phyloP scores from a whole-genome alignment of 768 basidiomycete species.

The Antrodiella citrinella region DNA sequence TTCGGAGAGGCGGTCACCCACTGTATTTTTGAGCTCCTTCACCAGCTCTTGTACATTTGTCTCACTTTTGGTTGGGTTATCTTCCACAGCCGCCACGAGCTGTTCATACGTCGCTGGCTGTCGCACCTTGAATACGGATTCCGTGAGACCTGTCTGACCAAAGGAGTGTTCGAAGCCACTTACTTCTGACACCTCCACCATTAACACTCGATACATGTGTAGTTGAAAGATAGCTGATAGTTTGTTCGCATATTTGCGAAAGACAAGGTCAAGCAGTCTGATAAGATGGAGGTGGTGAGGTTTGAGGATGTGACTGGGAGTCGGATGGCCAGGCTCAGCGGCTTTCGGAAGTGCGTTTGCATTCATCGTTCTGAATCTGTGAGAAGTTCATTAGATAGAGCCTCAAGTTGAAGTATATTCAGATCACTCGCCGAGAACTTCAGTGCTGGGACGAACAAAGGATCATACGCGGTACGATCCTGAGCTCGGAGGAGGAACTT shows the following conservation, averaged over 20 bases:
- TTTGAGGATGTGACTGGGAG: constrained; percentile 57
- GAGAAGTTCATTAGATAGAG: too few relatives aligned
- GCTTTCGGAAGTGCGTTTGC: neutral
- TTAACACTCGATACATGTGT: constrained; percentile 55
- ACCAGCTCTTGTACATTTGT: constrained; percentile 3
- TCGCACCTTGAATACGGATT: constrained; percentile 41
- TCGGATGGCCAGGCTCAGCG: constrained; percentile 34
- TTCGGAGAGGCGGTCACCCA: too few relatives aligned
- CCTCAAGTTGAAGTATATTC: too few relatives aligned
- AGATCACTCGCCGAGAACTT: too few relatives aligned
- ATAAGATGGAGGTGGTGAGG: constrained; percentile 74
- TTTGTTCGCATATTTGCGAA: constrained; percentile 48
- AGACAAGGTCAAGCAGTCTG: constrained; percentile 51
- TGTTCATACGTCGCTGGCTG: constrained; percentile 45
- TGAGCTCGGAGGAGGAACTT: too few relatives aligned
- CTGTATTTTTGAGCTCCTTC: constrained; percentile 7
- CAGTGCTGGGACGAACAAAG: too few relatives aligned
- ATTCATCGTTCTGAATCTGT: neutral
- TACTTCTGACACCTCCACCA: constrained; percentile 69
- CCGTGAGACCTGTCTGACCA: too few relatives aligned
- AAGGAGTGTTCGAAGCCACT: too few relatives aligned
- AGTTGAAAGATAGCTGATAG: constrained; percentile 53
- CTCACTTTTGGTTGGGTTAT: neutral
- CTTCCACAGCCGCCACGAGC: constrained; percentile 8
- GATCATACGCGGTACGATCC: too few relatives aligned